A percentile compares a stretch with the other conserved stretches of the same genome.
Conservation (phyloP, 305 asterid species). For the Solanum chacoense region DNA sequence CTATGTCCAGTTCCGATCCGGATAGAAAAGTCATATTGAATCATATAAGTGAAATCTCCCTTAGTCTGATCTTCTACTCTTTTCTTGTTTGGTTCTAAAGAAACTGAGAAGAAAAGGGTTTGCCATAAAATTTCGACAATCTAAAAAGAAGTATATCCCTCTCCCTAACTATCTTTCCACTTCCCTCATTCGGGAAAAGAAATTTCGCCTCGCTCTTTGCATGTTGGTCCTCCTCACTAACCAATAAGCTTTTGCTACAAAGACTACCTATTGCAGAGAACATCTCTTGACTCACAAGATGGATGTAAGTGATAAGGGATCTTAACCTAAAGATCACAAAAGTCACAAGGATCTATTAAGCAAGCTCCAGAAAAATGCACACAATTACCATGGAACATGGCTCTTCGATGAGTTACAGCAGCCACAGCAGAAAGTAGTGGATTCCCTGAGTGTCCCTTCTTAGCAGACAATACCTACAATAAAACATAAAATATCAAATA, state of each 20-base stretch:
- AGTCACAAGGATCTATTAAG: too few relatives aligned
- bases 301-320: neutral
- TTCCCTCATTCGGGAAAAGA: neutral
- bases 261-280: neutral
- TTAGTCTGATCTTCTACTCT: neutral
- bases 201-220: neutral
- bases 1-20: too few relatives aligned
- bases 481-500: neutral
- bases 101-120: neutral
- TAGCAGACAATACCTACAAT: conserved; percentile 60
- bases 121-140: neutral
- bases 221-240: neutral
- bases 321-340: neutral
- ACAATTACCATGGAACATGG: neutral
- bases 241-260: neutral
- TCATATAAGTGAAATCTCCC: too few relatives aligned
- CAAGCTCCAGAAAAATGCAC: neutral
- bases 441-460: conserved; percentile 45
- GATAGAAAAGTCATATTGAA: too few relatives aligned
- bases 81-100: neutral
- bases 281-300: neutral
- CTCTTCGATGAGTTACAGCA: neutral
- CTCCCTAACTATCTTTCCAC: neutral
- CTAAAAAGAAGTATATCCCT: neutral
- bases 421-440: neutral